Base-by-base conservation (phyloP, 805 yeast genomes). In the Sugiyamaella chiloensis region DNA sequence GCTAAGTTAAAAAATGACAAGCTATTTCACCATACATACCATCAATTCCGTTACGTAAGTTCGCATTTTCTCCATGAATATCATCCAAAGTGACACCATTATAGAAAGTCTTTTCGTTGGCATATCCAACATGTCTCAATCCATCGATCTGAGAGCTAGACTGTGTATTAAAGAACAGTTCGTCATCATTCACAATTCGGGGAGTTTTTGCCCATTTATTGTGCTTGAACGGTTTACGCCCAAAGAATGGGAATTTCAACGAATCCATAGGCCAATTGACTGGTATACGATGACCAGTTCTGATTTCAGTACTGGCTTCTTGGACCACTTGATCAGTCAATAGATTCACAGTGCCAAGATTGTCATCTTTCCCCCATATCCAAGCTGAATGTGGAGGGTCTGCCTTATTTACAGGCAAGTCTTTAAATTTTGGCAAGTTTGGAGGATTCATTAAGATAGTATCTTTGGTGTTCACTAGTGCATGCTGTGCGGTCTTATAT, bases 91-190 rank as follows among this genome's bases (percentile, higher is more conserved):
- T 52, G 45, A 60, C 49, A 2, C 58, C 58, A 42, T 62, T 57
- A 34, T 57, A 59, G 26, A 44, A 47, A n/a, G 44, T 30, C 21
- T 52, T 49, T 32, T 52, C 49, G 7, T 54, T 48, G 3, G 52
- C 49, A 40, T 62, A 63, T 2, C 58, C 61, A 39, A 54, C 53
- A 44, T 62, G 67, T 17, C 64, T 48, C 35, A 62, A 53, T 1
- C 66, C 63, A 44, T 62, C 67, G 55, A 63, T 63, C 46, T 62
- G 67, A 12, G 57, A 49, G 19, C 62, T 55, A 11, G 63, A 55
- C 45, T 62, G 67, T 3, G 65, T 55, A 46, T 62, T 62, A 52
- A 61, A 53, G 14, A 29, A 37, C 24, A 56, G 46, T 16, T 52
- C 57, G 41, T 62, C 66, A 40, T 46, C 49, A 35, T 46, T 34